Evolutionary conservation across 2,329 filamentous ascomycete genomes (phyloP), one percentile per base, ranked within the genome.

Genomic region (Colletotrichum zoysiae): DNA sequence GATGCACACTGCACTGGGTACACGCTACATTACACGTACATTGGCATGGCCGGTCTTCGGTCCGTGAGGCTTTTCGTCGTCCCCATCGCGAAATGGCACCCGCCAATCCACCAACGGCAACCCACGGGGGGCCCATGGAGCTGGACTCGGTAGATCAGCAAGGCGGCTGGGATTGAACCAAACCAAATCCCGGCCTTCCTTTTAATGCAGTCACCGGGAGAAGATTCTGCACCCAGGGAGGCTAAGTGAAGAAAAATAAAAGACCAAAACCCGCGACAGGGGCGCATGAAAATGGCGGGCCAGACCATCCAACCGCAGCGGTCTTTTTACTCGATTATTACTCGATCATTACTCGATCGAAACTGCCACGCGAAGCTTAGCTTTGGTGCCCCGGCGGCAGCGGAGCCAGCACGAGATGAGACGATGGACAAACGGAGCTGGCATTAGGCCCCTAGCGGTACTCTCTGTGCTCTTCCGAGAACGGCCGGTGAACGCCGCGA

Each of bases 301-400:
- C 64, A 58, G 46, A 58, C 33, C 20, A 23, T 23, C 53, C 72
- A 26, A 42, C 58, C 62, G 30, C 5, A 58, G 48, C 53, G 38
- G 23, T 64, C 42, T 59, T 62, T 78, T 84, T 84, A 83, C 82
- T 35, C 35, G 35, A 35, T 35, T 35, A 35, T 18, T 44, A 44
- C 42, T 82, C 81, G 81, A 83, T 82, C 59, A 76, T 84, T 84
- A 84, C 82, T 85, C 83, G 83, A 85, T 84, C 71, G 75, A 84
- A 85, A 84, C 79, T 79, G 77, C 73, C 73, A 48, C 58, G 38
- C 33, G 33, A 71, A 68, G 69, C 65, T 68, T 66, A 23, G 57
- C 51, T 50, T 30, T 26, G 46, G 38, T 65, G 56, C 70, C 40
- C 53, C 66, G 33, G 23, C 51, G 33, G 50, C 35, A 46, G 23